Percentiles rank a stretch among this genome's conserved stretches.
Evolutionary conservation across 2,329 filamentous ascomycete genomes (phyloP).

Genomic region (Colletotrichum acutatum): DNA sequence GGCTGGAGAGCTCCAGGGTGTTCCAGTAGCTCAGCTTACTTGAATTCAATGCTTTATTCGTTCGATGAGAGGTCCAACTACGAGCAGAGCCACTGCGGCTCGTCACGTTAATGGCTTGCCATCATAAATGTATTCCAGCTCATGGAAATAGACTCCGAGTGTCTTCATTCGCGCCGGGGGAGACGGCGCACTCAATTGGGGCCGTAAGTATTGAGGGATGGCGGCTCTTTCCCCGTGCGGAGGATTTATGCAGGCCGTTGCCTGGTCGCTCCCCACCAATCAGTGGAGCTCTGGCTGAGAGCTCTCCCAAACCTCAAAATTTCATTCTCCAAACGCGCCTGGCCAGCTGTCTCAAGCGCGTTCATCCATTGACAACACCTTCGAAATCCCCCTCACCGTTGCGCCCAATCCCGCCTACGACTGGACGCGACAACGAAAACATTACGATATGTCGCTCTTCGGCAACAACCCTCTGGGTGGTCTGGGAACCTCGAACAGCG

Average conservation of each 20-base stretch:
- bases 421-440: slow-evolving; percentile 1
- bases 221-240: no score
- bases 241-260: slow-evolving; percentile 6
- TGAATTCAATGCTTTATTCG: no score
- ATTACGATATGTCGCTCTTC: slow-evolving; percentile 36
- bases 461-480: slow-evolving; percentile 38
- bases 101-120: no score
- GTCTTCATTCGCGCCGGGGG: no score
- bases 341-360: slow-evolving; percentile 9
- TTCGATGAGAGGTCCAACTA: no score
- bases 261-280: slow-evolving; percentile 35
- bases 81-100: no score
- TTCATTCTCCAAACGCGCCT: slow-evolving; percentile 30
- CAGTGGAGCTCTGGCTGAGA: slow-evolving; percentile 34
- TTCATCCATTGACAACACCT: not conserved
- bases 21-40: no score
- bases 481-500: slow-evolving; percentile 29
- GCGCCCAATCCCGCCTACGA: slow-evolving; percentile 16
- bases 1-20: no score
- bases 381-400: not conserved
- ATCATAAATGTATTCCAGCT: no score
- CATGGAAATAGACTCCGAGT: no score
- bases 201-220: no score
- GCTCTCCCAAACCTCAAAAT: slow-evolving; percentile 35
- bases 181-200: no score